Conservation (phyloP, 2,329 filamentous ascomycete genomes). For the Colletotrichum musicola region DNA sequence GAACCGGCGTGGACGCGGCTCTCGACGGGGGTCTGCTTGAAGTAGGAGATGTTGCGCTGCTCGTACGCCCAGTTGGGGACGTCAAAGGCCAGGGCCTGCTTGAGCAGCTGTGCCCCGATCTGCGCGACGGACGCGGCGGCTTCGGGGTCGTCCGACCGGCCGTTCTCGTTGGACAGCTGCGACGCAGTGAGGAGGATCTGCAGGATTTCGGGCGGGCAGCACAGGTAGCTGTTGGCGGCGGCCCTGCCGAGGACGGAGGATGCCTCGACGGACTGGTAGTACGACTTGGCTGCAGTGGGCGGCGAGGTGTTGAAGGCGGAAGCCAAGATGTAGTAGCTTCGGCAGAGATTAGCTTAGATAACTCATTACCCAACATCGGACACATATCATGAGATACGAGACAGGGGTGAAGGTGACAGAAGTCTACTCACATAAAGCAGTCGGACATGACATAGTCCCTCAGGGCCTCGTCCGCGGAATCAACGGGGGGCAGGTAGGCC, state of each 20-base stretch:
- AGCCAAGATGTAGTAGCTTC: conserved; percentile 59
- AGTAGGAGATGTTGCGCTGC: conserved; percentile 49
- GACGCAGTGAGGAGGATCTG: conserved; percentile 58
- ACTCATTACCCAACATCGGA: conserved; percentile 13
- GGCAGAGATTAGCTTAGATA: conserved; percentile 26
- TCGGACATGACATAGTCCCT: conserved; percentile 62
- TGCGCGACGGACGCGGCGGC: conserved; percentile 47
- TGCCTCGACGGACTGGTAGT: conserved; percentile 54
- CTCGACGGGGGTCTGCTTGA: conserved; percentile 50
- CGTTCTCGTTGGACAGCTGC: conserved; percentile 50
- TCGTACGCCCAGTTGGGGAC: conserved; percentile 55
- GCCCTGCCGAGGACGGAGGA: conserved; percentile 54
- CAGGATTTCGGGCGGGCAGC: conserved; percentile 59
- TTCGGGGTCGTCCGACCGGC: conserved; percentile 42
- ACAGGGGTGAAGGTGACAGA: neutral
- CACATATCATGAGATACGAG: neutral
- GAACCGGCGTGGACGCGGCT: conserved; percentile 56
- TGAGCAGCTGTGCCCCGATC: conserved; percentile 50
- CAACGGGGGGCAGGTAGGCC: conserved; percentile 51
- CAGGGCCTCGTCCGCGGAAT: conserved; percentile 50
- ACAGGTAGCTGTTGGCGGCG: conserved; percentile 60
- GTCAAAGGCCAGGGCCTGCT: conserved; percentile 55
- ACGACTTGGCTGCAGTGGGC: conserved; percentile 46
- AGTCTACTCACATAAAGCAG: conserved; percentile 56
- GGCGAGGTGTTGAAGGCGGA: conserved; percentile 56